Percentiles rank a stretch among this genome's conserved stretches.
phyloP scores from a whole-genome alignment of 257 asterid species.

The Solanum paucissectum region DNA sequence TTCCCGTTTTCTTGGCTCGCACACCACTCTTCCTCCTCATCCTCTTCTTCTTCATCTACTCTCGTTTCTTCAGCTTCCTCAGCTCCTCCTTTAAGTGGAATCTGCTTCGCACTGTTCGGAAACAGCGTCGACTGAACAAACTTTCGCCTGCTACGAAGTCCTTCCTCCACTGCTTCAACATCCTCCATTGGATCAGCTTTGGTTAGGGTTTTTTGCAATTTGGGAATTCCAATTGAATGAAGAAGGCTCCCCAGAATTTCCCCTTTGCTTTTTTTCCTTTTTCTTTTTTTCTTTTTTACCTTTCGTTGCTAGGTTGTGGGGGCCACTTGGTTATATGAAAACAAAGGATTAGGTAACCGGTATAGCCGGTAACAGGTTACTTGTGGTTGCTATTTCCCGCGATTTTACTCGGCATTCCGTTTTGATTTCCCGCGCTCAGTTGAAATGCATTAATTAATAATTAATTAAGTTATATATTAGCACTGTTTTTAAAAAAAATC shows the following conservation, averaged over 20 bases:
- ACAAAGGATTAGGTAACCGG: background rate
- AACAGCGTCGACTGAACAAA: slow-evolving; percentile 68
- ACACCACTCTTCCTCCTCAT: slow-evolving; percentile 39
- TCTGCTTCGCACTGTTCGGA: slow-evolving; percentile 28
- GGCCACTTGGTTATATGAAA: background rate
- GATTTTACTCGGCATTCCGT: background rate
- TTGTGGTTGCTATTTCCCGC: background rate
- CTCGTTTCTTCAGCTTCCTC: background rate
- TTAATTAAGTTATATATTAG: background rate
- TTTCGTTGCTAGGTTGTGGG: background rate
- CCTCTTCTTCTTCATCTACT: background rate
- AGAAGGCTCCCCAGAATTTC: background rate
- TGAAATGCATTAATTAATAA: background rate
- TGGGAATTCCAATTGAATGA: background rate
- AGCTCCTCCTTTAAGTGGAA: slow-evolving; percentile 10
- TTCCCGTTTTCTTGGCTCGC: slow-evolving; percentile 8
- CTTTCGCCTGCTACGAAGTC: slow-evolving; percentile 30
- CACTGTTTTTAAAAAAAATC: background rate
- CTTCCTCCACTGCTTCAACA: background rate
- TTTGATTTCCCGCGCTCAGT: background rate
- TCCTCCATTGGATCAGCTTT: background rate
- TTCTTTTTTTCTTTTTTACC: background rate
- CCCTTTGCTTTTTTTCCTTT: background rate
- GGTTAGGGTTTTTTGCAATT: background rate
- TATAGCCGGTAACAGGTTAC: background rate